Evolutionary conservation across 2,329 filamentous ascomycete genomes (phyloP).

Genomic region (Endoconidiophora polonica): DNA sequence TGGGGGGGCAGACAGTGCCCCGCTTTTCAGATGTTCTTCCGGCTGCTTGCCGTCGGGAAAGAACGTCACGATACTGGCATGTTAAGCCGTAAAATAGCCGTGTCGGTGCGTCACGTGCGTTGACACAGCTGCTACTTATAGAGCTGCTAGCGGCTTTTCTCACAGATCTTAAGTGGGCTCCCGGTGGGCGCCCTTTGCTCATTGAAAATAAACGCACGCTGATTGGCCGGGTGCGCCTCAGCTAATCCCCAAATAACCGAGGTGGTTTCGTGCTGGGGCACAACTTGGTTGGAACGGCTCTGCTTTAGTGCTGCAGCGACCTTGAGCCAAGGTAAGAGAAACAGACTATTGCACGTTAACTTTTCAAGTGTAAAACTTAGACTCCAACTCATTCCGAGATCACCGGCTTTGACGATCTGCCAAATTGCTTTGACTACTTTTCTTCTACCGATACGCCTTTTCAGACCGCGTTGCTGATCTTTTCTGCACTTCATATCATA

Average conservation of each 20-base stretch:
- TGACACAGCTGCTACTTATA: too few relatives aligned
- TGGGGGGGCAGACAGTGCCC: too few relatives aligned
- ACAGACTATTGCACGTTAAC: background rate
- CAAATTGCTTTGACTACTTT: background rate
- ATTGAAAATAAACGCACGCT: conserved; percentile 12
- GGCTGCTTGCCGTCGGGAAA: conserved; percentile 4
- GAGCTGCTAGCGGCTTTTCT: conserved; percentile 2
- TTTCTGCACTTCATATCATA: background rate
- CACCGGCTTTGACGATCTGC: conserved; percentile 1
- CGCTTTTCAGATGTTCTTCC: too few relatives aligned
- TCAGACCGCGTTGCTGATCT: background rate
- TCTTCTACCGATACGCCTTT: too few relatives aligned
- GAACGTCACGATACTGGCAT: conserved; percentile 2
- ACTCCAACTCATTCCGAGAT: conserved; percentile 1
- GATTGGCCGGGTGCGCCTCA: conserved; percentile 7
- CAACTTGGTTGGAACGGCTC: background rate
- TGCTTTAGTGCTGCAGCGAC: background rate
- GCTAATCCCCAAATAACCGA: conserved; percentile 10
- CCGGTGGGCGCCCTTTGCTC: conserved; percentile 1
- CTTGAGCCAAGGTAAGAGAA: too few relatives aligned
- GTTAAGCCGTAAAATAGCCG: conserved; percentile 9
- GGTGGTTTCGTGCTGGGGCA: conserved; percentile 5
- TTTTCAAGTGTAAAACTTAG: conserved; percentile 2
- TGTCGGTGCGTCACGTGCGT: background rate
- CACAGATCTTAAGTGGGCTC: conserved; percentile 1